Evolutionary conservation across 2,329 filamentous ascomycete species (phyloP).

Genomic region (Fusarium xyrophilum): DNA sequence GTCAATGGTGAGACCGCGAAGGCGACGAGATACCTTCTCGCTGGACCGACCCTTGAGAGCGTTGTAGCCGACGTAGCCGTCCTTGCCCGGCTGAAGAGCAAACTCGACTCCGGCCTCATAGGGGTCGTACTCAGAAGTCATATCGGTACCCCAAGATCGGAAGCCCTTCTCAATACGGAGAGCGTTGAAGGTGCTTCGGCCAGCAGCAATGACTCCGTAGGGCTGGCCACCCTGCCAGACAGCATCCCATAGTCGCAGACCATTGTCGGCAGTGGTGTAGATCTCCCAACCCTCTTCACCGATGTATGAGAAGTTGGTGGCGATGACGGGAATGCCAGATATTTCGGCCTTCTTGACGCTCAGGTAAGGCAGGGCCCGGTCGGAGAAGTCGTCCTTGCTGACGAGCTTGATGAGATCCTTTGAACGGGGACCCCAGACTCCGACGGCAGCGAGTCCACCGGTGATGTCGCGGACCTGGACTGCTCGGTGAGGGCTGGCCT

Average conservation of each 20-base stretch:
- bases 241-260: conserved; percentile 64
- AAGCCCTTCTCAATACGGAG: conserved; percentile 67
- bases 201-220: conserved; percentile 64
- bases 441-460: conserved; percentile 65
- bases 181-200: conserved; percentile 63
- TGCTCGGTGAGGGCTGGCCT: conserved; percentile 50
- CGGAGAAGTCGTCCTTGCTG: conserved; percentile 54
- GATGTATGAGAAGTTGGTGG: conserved; percentile 64
- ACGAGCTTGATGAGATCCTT: conserved; percentile 57
- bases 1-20: conserved; percentile 61
- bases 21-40: conserved; percentile 44
- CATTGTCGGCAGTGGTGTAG: conserved; percentile 65
- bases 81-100: conserved; percentile 57
- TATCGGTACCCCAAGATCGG: conserved; percentile 62
- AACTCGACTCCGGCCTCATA: conserved; percentile 63
- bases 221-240: conserved; percentile 61
- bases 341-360: conserved; percentile 57
- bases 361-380: conserved; percentile 57
- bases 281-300: conserved; percentile 70
- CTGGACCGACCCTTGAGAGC: conserved; percentile 54
- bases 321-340: conserved; percentile 62
- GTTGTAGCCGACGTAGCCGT: conserved; percentile 58
- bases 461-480: conserved; percentile 66
- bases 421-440: conserved; percentile 67
- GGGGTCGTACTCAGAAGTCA: conserved; percentile 67